Evolutionary conservation across 164 flowering plant genomes (phyloP).

Genomic region (Vitis cinerea): DNA sequence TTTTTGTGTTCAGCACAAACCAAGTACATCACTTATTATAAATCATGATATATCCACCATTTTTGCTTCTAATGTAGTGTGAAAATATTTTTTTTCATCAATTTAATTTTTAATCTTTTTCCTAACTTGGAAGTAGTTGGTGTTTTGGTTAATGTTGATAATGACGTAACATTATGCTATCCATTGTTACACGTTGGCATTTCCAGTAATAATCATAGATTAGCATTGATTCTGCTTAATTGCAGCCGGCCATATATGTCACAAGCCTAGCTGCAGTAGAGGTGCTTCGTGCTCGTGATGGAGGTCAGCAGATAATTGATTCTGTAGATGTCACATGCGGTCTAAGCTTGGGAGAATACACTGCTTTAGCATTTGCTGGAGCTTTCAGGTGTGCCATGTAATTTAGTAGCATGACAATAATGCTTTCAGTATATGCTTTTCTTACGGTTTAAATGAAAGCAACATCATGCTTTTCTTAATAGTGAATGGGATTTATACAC

Average conservation of each 20-base stretch:
- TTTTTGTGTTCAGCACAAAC: no score
- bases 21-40: no score
- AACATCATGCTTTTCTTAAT: no score
- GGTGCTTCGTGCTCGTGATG: conserved; percentile 84
- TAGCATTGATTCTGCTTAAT: conserved; percentile 8
- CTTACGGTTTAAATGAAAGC: no score
- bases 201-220: not conserved
- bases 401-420: not conserved
- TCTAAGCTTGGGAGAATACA: conserved; percentile 97
- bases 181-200: not conserved
- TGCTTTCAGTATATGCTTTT: not conserved
- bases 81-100: no score
- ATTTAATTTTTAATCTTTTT: no score
- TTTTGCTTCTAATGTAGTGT: no score
- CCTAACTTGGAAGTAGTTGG: no score
- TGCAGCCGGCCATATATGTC: conserved; percentile 98
- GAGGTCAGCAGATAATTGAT: conserved; percentile 92
- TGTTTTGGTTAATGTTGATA: no score
- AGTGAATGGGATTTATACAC: no score
- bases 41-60: no score
- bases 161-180: no score
- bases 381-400: conserved; percentile 72
- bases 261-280: conserved; percentile 98
- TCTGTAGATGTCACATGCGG: conserved; percentile 99
- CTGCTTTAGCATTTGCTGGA: conserved; percentile 98